These are phyloP conservation scores for Leavenworthia alabamica DNA, from an alignment of 345 rosid species.

Conservation along the genomic window DNA sequence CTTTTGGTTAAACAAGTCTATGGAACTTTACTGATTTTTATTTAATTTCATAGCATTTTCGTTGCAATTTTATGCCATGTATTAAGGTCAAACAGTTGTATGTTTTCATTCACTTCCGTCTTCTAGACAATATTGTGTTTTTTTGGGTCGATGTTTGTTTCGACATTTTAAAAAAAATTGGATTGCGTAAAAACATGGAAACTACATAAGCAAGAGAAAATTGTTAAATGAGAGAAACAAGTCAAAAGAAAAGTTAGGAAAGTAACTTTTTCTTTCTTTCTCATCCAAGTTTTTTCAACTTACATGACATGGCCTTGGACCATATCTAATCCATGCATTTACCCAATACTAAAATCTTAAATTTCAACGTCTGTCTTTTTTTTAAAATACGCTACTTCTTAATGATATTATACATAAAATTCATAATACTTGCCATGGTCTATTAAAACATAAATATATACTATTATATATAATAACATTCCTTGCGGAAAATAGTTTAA, in stretches of 20 bases:
- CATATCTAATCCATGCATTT: background rate
- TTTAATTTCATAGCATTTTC: background rate
- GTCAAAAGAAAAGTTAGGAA: no score
- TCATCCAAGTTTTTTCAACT: background rate
- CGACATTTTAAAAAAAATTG: background rate
- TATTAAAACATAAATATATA: background rate
- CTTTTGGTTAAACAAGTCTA: no score
- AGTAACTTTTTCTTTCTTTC: background rate
- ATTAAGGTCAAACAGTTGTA: background rate
- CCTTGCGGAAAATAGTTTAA: background rate
- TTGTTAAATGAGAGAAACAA: background rate
- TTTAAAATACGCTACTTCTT: background rate
- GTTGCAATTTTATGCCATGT: background rate
- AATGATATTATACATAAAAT: background rate
- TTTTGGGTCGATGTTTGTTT: background rate
- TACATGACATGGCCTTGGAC: background rate
- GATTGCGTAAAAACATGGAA: conserved; percentile 13
- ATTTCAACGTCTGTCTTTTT: background rate
- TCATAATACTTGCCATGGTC: no score
- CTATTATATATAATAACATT: background rate
- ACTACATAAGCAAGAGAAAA: no score
- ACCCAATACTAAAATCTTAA: background rate
- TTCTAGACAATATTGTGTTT: background rate
- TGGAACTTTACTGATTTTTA: no score
- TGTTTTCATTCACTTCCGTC: background rate